Percentiles rank a stretch among this genome's conserved stretches.
These are phyloP conservation scores for Suillus sp. DNA, from an alignment of 768 basidiomycete genomes.

Conservation along the genomic window DNA sequence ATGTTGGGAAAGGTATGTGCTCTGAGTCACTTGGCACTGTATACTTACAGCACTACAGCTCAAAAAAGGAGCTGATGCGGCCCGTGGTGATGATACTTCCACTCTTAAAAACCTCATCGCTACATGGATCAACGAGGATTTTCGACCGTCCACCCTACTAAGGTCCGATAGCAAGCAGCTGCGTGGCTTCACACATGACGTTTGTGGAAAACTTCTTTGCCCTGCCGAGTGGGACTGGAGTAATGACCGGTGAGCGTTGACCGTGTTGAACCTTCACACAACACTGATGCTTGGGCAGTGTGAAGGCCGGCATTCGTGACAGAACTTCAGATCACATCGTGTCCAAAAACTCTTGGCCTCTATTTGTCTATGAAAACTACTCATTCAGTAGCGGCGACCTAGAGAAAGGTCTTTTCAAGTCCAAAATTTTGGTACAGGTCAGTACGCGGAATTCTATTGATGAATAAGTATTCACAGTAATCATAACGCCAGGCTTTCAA, in stretches of 20 bases:
- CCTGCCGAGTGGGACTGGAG: neutral
- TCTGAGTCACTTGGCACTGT: neutral
- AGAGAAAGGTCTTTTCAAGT: conserved; percentile 20
- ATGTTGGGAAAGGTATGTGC: neutral
- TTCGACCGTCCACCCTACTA: neutral
- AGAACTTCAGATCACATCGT: conserved; percentile 13
- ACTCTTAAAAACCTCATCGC: neutral
- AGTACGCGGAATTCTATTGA: neutral
- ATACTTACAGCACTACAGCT: neutral
- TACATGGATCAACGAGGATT: neutral
- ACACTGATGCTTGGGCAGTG: neutral
- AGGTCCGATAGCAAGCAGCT: neutral
- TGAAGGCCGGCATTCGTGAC: conserved; percentile 11
- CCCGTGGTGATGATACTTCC: neutral
- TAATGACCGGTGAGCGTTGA: neutral
- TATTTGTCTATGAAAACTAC: conserved; percentile 16
- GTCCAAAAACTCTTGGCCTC: conserved; percentile 19
- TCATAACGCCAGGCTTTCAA: conserved; percentile 10
- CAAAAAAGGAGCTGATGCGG: neutral
- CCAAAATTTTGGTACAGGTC: conserved; percentile 19
- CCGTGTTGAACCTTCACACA: too few species aligned
- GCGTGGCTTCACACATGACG: neutral
- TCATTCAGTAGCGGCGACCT: neutral
- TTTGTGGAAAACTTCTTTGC: conserved; percentile 3
- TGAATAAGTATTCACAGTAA: neutral